Base-by-base conservation (phyloP, 2,329 filamentous ascomycete species). In the Tolypocladium ophioglossoides region DNA sequence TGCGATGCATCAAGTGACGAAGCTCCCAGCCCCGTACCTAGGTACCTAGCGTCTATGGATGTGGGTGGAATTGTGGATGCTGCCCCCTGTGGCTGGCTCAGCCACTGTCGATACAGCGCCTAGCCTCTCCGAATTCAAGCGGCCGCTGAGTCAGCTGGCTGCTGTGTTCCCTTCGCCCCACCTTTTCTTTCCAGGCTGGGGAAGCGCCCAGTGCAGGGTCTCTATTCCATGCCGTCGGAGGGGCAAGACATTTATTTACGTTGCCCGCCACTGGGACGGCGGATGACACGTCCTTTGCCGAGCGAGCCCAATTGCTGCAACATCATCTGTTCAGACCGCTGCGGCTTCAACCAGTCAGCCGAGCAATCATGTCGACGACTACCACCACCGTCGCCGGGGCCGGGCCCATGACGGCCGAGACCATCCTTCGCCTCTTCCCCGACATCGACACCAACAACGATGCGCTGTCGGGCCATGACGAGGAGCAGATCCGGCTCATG, bases 401-500 rank as follows among this genome's bases (percentile, higher is more conserved):
- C 39, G 68, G 83, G 65, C 77, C 81, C 54, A 90, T 95, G 66
- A 95, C 89, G 52, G 90, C 91, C 20, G 84, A 94, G 63, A 89
- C 87, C 65, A 90, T 99, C 64, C 78, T 92, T 56, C 85, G 84
- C 58, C 82, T 97, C 50, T 97, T 97, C 72, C 90, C 91, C 52
- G 91, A 96, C 69, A 82, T 84, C 70, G 78, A 87, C 72, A 84
- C 83, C 57, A 82, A 78, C 66, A 85, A 85, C 59, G 79, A 82
- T 52, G 89, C 90, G 55, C 80, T 97, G 47, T 86, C 86, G 54
- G 94, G 92, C 52, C 95, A 97, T 75, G 91, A 97, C 76, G 92
- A 89, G 70, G 92, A 97, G 77, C 94, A 99, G 76, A 96, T 96
- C 65, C 86, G 92, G 51, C 75, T 99, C 65, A 99, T 99, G 94